Base-by-base conservation (phyloP, 2,329 filamentous ascomycete species). In the Didymella keratinophila region DNA sequence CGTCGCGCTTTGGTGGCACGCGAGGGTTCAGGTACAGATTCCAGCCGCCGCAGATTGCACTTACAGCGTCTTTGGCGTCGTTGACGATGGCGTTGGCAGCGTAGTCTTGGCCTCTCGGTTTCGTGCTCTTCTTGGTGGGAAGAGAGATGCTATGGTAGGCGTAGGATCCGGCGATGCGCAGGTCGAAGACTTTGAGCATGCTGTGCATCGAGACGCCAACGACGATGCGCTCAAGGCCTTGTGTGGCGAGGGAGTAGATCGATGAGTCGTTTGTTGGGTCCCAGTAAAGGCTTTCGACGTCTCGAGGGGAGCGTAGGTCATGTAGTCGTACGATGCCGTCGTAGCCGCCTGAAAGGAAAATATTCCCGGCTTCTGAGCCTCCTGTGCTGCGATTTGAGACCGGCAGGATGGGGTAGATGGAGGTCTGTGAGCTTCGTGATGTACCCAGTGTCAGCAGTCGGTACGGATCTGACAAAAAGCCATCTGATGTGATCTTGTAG, bases 151-250 rank as follows among this genome's bases (percentile, higher is more conserved):
- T 63, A 21, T 73, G 71, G 58, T 82, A 82, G 1, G 73, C 63
- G 41, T 76, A 72, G 2, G 76, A 78, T 28, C 79, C 78, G 0
- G 77, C 65, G 66, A 86, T 78, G 23, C 87, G 84, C 42, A 89
- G 69, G 64, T 89, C 86, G 63, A 87, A 89, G 4, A 88, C 76
- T 64, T 88, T 88, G 43, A 89, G 74, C 49, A 87, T 78, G 43
- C 81, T 83, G 70, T 88, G 84, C 47, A 82, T 79, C 3, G 82
- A 82, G 1, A 82, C 81, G 23, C 87, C 87, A 11, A 82, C 84
- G 9, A 88, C 69, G 53, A 89, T 81, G 2, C 81, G 79, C 63
- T 88, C 83, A 20, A 81, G 80, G 2, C 84, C 84, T 49, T 87
- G 81, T 0, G 82, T 75, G 1, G 84, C 80, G 16, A 89, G 78